Evolutionary conservation across 352 stramenopile species (phyloP).

Genomic region (Detonula confervacea): DNA sequence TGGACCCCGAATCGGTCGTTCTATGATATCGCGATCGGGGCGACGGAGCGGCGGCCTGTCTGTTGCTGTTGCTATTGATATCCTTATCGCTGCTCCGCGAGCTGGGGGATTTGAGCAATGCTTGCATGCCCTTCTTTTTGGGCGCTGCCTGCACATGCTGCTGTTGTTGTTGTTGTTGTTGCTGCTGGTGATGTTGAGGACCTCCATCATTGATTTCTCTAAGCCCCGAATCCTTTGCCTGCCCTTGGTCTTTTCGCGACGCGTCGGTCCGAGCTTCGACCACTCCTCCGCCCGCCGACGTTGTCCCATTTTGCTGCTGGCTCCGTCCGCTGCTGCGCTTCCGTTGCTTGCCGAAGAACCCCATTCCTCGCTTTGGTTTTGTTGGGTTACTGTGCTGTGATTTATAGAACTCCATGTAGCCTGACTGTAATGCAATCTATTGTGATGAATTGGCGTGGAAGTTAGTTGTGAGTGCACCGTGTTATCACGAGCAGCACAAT

Average conservation of each 20-base stretch:
- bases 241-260: background rate
- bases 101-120: background rate
- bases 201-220: background rate
- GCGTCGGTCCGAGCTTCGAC: constrained; percentile 2
- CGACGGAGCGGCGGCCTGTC: background rate
- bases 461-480: too few species aligned
- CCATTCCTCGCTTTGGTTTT: constrained; percentile 2
- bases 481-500: too few species aligned
- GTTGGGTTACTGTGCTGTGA: too few species aligned
- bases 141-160: too few species aligned
- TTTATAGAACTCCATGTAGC: too few species aligned
- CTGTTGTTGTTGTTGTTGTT: background rate
- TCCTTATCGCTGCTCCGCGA: background rate
- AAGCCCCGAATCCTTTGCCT: background rate
- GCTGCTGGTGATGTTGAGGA: background rate
- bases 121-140: constrained; percentile 7
- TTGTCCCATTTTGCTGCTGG: background rate
- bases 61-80: background rate
- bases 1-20: background rate
- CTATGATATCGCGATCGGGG: background rate
- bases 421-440: too few species aligned
- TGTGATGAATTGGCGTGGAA: too few species aligned
- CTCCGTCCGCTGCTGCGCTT: background rate
- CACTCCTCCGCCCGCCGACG: too few species aligned
- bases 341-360: constrained; percentile 4